phyloP scores from a whole-genome alignment of 1,139 yeast genomes.

The Candida tetrigidarum region DNA sequence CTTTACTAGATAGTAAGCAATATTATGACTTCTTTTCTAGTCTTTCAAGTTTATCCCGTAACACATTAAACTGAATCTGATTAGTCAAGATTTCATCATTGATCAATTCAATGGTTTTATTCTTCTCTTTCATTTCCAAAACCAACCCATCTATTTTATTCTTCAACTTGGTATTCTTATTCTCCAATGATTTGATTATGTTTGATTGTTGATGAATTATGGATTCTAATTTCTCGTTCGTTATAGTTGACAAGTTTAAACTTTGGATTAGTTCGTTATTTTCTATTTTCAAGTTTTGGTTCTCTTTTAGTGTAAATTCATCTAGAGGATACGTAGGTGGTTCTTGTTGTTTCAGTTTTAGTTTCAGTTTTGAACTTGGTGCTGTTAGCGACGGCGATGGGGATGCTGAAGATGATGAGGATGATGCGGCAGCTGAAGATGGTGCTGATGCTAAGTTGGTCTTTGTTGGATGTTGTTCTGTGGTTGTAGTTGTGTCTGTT shows the following conservation, averaged over 20 bases:
- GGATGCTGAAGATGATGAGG: conserved; percentile 18
- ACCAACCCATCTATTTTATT: conserved; percentile 35
- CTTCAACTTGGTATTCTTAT: conserved; percentile 27
- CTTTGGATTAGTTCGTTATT: conserved; percentile 23
- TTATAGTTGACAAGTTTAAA: conserved; percentile 29
- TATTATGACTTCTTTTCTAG: conserved; percentile 11
- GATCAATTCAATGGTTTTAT: conserved; percentile 59
- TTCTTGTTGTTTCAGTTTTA: no score
- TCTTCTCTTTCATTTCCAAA: conserved; percentile 57
- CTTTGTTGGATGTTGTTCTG: neutral
- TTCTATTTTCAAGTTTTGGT: conserved; percentile 18
- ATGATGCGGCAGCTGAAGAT: conserved; percentile 16
- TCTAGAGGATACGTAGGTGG: neutral
- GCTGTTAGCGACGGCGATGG: conserved; percentile 21
- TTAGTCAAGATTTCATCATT: conserved; percentile 74
- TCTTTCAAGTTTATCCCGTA: conserved; percentile 42
- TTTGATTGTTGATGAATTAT: conserved; percentile 18
- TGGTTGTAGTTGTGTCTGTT: conserved; percentile 6
- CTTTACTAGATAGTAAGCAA: no score
- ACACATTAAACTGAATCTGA: conserved; percentile 71
- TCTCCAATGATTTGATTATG: conserved; percentile 24
- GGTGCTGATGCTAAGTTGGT: conserved; percentile 19
- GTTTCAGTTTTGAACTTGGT: neutral
- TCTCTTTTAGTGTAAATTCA: conserved; percentile 12
- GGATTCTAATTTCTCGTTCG: conserved; percentile 26